Evolutionary conservation across 768 basidiomycete genomes (phyloP).

Genomic region (Termitomyces sp.): DNA sequence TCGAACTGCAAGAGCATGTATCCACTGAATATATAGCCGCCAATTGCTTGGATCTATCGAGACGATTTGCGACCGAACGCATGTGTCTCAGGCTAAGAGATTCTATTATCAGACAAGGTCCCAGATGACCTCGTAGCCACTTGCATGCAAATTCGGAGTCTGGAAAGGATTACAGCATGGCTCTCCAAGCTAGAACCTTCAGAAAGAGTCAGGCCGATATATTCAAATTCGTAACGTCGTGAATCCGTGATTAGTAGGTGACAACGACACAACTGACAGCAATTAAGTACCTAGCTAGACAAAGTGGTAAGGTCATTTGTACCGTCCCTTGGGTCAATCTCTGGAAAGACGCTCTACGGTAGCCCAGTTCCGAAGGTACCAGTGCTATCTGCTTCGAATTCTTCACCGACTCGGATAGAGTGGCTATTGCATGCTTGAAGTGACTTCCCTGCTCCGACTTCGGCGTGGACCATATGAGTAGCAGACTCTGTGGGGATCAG

Average conservation of each 20-base stretch:
- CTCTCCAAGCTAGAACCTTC: background rate
- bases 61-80: background rate
- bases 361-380: background rate
- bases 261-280: background rate
- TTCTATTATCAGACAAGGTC: background rate
- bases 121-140: background rate
- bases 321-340: no score
- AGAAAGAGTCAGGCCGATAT: background rate
- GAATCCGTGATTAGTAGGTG: no score
- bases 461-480: background rate
- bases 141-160: background rate
- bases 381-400: background rate
- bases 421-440: background rate
- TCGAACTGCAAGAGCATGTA: background rate
- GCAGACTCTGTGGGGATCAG: background rate
- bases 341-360: background rate
- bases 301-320: no score
- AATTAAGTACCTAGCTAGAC: no score
- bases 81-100: background rate
- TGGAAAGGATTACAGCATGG: background rate
- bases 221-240: background rate
- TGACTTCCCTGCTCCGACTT: background rate
- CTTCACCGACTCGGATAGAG: background rate
- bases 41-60: background rate
- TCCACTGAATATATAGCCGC: background rate